Percentiles rank a stretch among this genome's conserved stretches.
These are phyloP conservation scores for Tulasnella sp. DNA, from an alignment of 768 basidiomycete species.

Conservation along the genomic window DNA sequence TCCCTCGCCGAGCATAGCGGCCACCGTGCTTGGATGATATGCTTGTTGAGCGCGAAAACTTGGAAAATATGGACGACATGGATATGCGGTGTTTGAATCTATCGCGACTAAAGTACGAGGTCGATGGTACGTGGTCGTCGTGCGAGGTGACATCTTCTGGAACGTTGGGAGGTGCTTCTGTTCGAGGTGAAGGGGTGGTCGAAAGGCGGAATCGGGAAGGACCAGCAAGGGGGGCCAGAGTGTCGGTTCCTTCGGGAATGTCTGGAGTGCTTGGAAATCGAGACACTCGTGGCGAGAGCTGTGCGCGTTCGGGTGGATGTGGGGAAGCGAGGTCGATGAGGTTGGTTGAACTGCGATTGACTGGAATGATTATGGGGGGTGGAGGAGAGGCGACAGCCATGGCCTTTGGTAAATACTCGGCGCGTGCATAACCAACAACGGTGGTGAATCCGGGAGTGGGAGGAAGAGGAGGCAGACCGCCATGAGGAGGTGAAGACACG, in stretches of 20 bases:
- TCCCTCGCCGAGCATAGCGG: background rate
- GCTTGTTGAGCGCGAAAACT: constrained; percentile 10
- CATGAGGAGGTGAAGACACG: background rate
- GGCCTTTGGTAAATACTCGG: constrained; percentile 17
- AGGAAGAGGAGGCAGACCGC: background rate
- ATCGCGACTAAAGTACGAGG: background rate
- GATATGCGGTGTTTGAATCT: constrained; percentile 8
- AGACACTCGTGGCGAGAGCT: constrained; percentile 1
- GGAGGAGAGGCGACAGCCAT: background rate
- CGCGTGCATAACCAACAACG: constrained; percentile 17
- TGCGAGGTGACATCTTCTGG: constrained; percentile 6
- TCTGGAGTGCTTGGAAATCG: background rate
- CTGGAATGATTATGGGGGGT: constrained; percentile 12
- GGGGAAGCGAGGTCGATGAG: constrained; percentile 18
- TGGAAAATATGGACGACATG: constrained; percentile 17
- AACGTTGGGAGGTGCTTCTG: constrained; percentile 18
- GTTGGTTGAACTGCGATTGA: background rate
- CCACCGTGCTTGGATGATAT: constrained; percentile 1
- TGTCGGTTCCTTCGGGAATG: background rate
- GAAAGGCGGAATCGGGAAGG: constrained; percentile 11
- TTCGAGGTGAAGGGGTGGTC: background rate
- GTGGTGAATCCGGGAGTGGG: background rate
- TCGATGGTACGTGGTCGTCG: background rate
- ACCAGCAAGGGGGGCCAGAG: background rate
- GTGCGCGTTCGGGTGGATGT: background rate